Conservation (phyloP, 495 filamentous ascomycete genomes). For the Tuber aestivum region DNA sequence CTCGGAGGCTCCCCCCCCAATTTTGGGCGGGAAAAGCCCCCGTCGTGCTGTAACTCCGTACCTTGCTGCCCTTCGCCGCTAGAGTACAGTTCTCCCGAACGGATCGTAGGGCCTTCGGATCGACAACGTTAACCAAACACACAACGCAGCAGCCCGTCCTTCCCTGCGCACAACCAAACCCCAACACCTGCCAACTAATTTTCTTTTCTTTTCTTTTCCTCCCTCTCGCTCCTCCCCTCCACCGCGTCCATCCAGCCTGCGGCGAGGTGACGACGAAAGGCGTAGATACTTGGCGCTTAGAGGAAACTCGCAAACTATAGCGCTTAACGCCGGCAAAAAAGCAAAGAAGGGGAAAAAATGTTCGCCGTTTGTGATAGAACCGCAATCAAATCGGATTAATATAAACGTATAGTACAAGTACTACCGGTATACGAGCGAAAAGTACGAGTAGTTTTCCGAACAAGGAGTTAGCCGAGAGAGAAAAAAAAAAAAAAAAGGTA, state of each 20-base stretch:
- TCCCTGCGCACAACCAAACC: neutral
- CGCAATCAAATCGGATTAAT: neutral
- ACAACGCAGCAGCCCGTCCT: neutral
- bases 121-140: neutral
- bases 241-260: neutral
- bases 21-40: neutral
- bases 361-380: neutral
- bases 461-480: neutral
- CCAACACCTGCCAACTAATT: neutral
- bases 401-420: neutral
- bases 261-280: neutral
- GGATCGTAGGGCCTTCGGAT: neutral
- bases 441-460: neutral
- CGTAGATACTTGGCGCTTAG: neutral
- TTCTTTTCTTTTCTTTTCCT: neutral
- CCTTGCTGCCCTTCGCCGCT: neutral
- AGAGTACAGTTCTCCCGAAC: neutral
- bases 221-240: neutral
- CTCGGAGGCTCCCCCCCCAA: neutral
- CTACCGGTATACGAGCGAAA: too few species aligned
- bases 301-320: neutral
- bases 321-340: neutral
- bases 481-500: neutral
- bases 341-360: neutral
- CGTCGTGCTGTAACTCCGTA: neutral